Evolutionary conservation across 1,284 basidiomycete species (phyloP).

Genomic region (Marasmius fiardii): DNA sequence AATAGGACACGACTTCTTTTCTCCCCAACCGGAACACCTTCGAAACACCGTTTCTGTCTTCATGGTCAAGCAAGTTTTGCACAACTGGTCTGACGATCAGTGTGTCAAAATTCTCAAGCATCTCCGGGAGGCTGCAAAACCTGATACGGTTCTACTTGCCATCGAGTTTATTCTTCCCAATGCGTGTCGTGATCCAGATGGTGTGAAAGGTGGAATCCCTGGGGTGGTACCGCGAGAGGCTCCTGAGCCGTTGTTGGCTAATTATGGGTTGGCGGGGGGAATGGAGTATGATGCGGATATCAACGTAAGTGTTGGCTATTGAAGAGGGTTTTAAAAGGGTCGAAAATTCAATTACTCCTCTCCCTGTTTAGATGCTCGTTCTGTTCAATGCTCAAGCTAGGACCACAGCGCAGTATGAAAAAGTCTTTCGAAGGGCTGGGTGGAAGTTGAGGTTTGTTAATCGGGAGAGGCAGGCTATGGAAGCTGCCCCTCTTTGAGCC

Average conservation of each 20-base stretch:
- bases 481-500: neutral
- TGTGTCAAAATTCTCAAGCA: conserved; percentile 9
- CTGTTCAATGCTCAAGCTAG: conserved; percentile 19
- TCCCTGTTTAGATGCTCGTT: conserved; percentile 19
- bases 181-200: conserved; percentile 12
- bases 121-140: conserved; percentile 9
- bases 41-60: conserved; percentile 9
- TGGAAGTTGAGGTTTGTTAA: neutral
- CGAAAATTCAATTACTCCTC: too few relatives aligned
- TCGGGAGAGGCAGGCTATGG: neutral
- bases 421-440: neutral
- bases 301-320: conserved; percentile 17
- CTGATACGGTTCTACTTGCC: conserved; percentile 7
- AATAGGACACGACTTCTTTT: conserved; percentile 10
- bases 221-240: conserved; percentile 8
- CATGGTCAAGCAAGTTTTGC: conserved; percentile 15
- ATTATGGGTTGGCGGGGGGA: conserved; percentile 19
- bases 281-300: conserved; percentile 20
- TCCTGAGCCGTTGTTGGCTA: conserved; percentile 20
- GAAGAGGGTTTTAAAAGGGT: too few relatives aligned
- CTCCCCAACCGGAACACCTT: neutral
- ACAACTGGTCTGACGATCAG: conserved; percentile 17
- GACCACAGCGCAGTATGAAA: conserved; percentile 2
- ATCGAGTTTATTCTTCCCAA: conserved; percentile 16
- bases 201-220: neutral